phyloP scores from a whole-genome alignment of 2,329 filamentous ascomycete genomes.

The Akanthomyces uredinophilus region DNA sequence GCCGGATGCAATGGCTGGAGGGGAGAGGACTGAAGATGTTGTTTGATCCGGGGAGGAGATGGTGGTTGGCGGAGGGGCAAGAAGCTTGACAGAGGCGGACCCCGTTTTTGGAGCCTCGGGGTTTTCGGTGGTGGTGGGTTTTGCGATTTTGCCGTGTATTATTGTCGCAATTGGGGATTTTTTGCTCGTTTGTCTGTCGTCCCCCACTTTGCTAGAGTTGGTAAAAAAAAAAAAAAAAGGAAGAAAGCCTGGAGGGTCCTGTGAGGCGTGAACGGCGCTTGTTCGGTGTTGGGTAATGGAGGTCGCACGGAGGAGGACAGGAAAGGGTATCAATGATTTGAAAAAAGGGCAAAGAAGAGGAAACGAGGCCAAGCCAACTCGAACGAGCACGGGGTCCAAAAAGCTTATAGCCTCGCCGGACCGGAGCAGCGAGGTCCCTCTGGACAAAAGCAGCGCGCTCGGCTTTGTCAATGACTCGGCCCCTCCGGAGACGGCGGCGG shows the following conservation, averaged over 20 bases:
- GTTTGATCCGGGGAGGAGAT: neutral
- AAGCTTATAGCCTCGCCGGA: slow-evolving; percentile 1
- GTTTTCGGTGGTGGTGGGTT: slow-evolving; percentile 1
- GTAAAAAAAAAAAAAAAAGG: too few species aligned
- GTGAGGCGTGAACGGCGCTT: neutral
- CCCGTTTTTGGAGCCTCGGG: slow-evolving; percentile 5
- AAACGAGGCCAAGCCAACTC: neutral
- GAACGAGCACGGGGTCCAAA: neutral
- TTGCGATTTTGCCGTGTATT: neutral
- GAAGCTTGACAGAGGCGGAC: neutral
- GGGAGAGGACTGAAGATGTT: neutral
- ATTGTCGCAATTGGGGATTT: neutral
- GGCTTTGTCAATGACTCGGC: slow-evolving; percentile 13
- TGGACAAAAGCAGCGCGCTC: neutral
- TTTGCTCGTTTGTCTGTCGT: neutral
- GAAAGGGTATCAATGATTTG: neutral
- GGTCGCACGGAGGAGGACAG: neutral
- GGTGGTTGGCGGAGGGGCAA: neutral
- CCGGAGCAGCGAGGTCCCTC: neutral
- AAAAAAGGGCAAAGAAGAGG: neutral
- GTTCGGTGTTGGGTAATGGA: neutral
- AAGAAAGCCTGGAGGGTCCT: neutral
- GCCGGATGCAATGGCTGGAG: neutral
- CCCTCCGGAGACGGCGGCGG: slow-evolving; percentile 7
- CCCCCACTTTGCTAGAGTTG: slow-evolving; percentile 5